Evolutionary conservation across 1,139 yeast genomes (phyloP), one percentile per base, ranked within the genome.

Genomic region (Yamadazyma jaroonii): DNA sequence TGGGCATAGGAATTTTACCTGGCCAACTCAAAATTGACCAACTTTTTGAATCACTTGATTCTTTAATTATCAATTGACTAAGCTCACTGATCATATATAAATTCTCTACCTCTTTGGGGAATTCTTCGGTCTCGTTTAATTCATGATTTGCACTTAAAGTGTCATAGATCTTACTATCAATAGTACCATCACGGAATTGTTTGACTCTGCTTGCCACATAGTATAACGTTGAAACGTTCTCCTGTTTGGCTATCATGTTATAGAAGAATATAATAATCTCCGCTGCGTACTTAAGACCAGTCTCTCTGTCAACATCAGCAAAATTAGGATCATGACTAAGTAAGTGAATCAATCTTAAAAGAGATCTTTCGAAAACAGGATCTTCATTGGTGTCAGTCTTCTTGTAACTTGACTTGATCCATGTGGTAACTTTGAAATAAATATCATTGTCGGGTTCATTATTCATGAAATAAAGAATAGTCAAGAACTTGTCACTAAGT

Each of bases 1-100:
- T 60, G 0, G 94, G 83, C 21, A 88, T 59, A 25, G 76, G 76
- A 22, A 84, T 58, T 48, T 81, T 84, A 1, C 92, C 94, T 0
- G 96, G 95, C 80, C 92, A 89, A 0, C 90, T 79, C 24, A 81
- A 77, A 43, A 85, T 67, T 15, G 76, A 74, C 95, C 96, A 87
- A 35, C 69, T 71, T 50, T 73, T 78, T 12, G 58, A 53, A 30
- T 77, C 83, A 34, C 84, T 78, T 28, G 76, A 62, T 40, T 75
- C 79, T 40, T 81, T 74, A 32, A 89, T 67, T 4, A 79, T 64
- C 43, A 83, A 60, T 56, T 86, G 95, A 1, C 89, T 71, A 32
- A 88, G 57, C 50, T 89, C 97, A 1, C 96, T 76, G 9, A 86
- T 64, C 34, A 80, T 56, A 54, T 87, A 88, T 28, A 88, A 61